Conservation (phyloP, 192 early-diverging fungal species). For the Cetraspora pellucida region DNA sequence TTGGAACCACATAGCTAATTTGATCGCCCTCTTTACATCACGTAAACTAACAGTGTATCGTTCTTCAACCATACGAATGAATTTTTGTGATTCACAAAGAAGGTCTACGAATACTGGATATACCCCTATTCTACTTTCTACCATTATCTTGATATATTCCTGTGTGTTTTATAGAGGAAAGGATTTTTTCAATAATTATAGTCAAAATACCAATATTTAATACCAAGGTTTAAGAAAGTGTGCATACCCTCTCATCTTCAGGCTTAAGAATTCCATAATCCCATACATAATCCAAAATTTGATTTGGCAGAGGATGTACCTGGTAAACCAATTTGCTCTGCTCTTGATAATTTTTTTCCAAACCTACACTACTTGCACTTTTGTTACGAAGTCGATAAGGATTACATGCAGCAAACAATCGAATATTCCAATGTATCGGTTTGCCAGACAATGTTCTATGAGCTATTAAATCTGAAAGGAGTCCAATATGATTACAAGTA, state of each 20-base stretch:
- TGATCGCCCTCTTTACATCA: conserved; percentile 23
- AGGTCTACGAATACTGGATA: not conserved
- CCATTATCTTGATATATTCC: not conserved
- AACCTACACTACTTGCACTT: conserved; percentile 8
- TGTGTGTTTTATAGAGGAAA: too few relatives aligned
- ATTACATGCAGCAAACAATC: conserved; percentile 33
- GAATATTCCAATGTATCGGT: conserved; percentile 29
- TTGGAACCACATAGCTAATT: not conserved
- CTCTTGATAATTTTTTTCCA: conserved; percentile 11
- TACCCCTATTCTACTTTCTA: not conserved
- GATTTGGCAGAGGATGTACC: conserved; percentile 26
- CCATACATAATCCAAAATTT: conserved; percentile 34
- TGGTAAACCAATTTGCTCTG: conserved; percentile 30
- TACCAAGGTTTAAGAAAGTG: too few relatives aligned
- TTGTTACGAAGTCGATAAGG: conserved; percentile 30
- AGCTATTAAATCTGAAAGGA: too few relatives aligned
- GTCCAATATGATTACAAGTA: too few relatives aligned
- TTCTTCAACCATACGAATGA: conserved; percentile 29
- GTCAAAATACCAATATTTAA: too few relatives aligned
- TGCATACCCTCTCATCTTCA: not conserved
- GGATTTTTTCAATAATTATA: too few relatives aligned
- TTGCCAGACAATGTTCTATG: not conserved
- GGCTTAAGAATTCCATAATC: conserved; percentile 29
- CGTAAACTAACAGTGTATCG: conserved; percentile 27
- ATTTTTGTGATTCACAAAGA: conserved; percentile 30